These are phyloP conservation scores for Hanseniaspora valbyensis DNA, from an alignment of 805 yeast species.

Conservation along the genomic window DNA sequence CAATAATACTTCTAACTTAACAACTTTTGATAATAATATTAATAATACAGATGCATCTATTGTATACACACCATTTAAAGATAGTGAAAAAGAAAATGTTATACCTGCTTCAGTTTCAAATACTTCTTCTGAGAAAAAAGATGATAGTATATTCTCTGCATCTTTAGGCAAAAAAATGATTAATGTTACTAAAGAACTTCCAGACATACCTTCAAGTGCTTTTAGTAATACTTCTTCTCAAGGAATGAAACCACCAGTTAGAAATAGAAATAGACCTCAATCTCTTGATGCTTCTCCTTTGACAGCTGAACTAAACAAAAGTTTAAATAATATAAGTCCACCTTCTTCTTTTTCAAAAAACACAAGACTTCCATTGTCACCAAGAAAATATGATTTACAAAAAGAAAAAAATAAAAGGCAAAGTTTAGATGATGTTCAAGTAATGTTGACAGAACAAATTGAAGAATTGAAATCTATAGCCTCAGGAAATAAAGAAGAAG, in stretches of 20 bases:
- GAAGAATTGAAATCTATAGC: conserved; percentile 14
- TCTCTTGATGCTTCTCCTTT: conserved; percentile 21
- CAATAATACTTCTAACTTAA: neutral
- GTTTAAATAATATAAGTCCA: neutral
- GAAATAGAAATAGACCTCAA: conserved; percentile 27
- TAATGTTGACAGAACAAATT: conserved; percentile 20
- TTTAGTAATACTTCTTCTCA: conserved; percentile 20
- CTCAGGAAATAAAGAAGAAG: neutral
- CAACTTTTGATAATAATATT: neutral
- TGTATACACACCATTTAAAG: conserved; percentile 14
- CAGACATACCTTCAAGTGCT: conserved; percentile 17
- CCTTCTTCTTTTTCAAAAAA: neutral
- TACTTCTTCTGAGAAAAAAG: conserved; percentile 17
- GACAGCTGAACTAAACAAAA: neutral
- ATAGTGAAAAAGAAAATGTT: no score
- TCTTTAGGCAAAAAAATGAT: conserved; percentile 21
- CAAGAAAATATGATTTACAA: conserved; percentile 9
- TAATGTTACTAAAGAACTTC: conserved; percentile 16
- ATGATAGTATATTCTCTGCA: conserved; percentile 24
- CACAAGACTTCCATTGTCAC: conserved; percentile 5
- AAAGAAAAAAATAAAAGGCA: conserved; percentile 18
- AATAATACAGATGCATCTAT: conserved; percentile 4
- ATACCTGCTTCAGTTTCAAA: no score
- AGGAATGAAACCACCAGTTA: conserved; percentile 27
- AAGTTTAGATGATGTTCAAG: conserved; percentile 21